These are phyloP conservation scores for Immersiporthe knoxdaviesiana DNA, from an alignment of 2,329 filamentous ascomycete species.

Conservation along the genomic window DNA sequence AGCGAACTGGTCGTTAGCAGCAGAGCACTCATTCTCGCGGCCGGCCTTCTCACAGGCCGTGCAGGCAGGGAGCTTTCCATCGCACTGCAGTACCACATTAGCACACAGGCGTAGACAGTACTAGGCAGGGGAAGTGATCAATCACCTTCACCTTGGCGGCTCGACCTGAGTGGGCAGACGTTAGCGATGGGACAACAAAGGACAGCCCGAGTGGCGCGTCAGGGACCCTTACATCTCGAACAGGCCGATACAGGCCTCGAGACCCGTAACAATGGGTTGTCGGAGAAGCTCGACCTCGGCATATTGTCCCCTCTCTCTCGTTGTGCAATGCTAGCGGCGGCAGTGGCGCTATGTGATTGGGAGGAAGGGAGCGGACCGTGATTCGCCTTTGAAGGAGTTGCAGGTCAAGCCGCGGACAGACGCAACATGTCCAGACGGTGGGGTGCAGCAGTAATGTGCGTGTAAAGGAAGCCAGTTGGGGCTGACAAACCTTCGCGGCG, in stretches of 20 bases:
- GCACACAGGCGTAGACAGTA: background rate
- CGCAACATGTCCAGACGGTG: background rate
- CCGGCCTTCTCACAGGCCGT: constrained; percentile 94
- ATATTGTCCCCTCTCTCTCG: constrained; percentile 33
- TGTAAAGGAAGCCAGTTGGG: background rate
- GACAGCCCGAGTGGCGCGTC: constrained; percentile 1
- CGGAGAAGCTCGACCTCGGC: constrained; percentile 47
- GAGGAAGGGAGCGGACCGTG: background rate
- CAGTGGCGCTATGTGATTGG: constrained; percentile 1
- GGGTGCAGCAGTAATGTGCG: background rate
- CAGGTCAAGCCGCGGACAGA: background rate
- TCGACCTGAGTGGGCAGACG: constrained; percentile 56
- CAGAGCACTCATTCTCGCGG: constrained; percentile 83
- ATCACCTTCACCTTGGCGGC: constrained; percentile 87
- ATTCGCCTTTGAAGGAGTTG: background rate
- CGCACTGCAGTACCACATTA: constrained; percentile 60
- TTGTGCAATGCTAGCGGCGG: background rate
- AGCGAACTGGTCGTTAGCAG: constrained; percentile 94
- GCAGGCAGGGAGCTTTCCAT: constrained; percentile 93
- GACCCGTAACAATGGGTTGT: constrained; percentile 67
- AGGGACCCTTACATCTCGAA: constrained; percentile 63
- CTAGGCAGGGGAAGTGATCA: constrained; percentile 20
- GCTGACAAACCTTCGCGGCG: background rate
- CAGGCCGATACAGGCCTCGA: constrained; percentile 80
- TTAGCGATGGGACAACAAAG: constrained; percentile 15